Evolutionary conservation across 805 yeast genomes (phyloP).

Genomic region (Kazachstania viticola): DNA sequence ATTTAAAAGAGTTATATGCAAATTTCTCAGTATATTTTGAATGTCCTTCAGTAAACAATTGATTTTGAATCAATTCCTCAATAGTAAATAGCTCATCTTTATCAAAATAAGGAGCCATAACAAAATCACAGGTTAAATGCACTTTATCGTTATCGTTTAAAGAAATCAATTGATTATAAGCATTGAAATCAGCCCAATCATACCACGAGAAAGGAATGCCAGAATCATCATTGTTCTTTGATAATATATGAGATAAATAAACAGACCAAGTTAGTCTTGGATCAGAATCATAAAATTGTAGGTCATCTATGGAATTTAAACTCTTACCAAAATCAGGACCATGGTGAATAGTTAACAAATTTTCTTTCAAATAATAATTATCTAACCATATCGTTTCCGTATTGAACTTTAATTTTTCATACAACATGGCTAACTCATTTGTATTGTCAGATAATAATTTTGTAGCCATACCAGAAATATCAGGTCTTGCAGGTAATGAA

Average conservation of each 20-base stretch:
- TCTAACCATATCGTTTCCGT: conserved; percentile 13
- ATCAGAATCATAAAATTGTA: conserved; percentile 37
- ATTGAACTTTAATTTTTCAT: conserved; percentile 13
- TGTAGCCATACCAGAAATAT: too few species aligned
- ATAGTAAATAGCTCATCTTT: conserved; percentile 4
- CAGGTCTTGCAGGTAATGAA: too few species aligned
- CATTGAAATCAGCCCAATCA: conserved; percentile 42
- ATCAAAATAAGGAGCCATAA: conserved; percentile 13
- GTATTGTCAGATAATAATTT: background rate
- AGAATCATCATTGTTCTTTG: background rate
- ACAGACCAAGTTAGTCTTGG: conserved; percentile 48
- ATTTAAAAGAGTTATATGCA: conserved; percentile 8
- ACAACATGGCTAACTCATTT: conserved; percentile 4
- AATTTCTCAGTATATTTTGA: conserved; percentile 11
- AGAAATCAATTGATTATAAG: conserved; percentile 28
- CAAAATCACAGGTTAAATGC: conserved; percentile 11
- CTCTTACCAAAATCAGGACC: conserved; percentile 12
- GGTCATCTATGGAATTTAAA: conserved; percentile 12
- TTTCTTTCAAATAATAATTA: conserved; percentile 10
- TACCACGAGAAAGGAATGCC: conserved; percentile 44
- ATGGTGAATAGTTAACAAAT: conserved; percentile 11
- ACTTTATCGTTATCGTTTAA: conserved; percentile 7
- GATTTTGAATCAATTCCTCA: conserved; percentile 12
- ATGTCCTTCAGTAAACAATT: conserved; percentile 13
- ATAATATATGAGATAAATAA: conserved; percentile 32